These are phyloP conservation scores for Cladobotryum mycophilum DNA, from an alignment of 2,329 filamentous ascomycete genomes.

Conservation along the genomic window DNA sequence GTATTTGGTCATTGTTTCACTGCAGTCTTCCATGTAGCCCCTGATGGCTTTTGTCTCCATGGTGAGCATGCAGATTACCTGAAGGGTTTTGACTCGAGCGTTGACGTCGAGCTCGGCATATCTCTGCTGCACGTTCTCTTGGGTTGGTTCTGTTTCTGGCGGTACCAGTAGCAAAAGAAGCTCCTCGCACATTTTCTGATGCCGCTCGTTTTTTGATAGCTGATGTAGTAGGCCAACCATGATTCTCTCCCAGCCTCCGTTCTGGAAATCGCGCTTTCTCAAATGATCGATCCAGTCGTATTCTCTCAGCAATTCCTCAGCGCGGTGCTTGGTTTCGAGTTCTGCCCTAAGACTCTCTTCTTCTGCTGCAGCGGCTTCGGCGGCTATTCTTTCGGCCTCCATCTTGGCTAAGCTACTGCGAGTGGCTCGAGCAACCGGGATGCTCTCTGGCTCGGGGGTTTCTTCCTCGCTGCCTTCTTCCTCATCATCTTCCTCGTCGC, in stretches of 20 bases:
- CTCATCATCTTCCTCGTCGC: conserved; percentile 59
- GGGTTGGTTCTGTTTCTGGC: conserved; percentile 64
- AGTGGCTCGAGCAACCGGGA: conserved; percentile 64
- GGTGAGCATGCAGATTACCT: conserved; percentile 80
- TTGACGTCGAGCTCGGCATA: conserved; percentile 80
- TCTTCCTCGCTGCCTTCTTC: conserved; percentile 46
- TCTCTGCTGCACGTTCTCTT: conserved; percentile 64
- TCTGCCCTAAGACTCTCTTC: conserved; percentile 39
- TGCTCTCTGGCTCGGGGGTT: conserved; percentile 65
- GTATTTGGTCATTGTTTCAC: conserved; percentile 87
- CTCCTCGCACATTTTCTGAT: conserved; percentile 67
- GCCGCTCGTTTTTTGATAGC: conserved; percentile 67
- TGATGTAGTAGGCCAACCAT: conserved; percentile 82
- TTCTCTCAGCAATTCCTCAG: conserved; percentile 65
- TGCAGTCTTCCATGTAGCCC: conserved; percentile 85
- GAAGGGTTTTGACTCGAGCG: conserved; percentile 68
- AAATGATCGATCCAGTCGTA: conserved; percentile 84
- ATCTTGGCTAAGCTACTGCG: conserved; percentile 79
- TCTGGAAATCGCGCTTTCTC: conserved; percentile 73
- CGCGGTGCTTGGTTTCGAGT: conserved; percentile 56
- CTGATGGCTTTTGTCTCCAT: conserved; percentile 81
- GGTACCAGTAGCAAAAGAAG: conserved; percentile 79
- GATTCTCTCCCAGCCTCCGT: conserved; percentile 88
- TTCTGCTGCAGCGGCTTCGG: conserved; percentile 51
- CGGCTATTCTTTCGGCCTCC: conserved; percentile 63